Percentiles rank a stretch among this genome's conserved stretches.
Conservation (phyloP, 495 filamentous ascomycete genomes). For the Jackrogersella minutella region DNA sequence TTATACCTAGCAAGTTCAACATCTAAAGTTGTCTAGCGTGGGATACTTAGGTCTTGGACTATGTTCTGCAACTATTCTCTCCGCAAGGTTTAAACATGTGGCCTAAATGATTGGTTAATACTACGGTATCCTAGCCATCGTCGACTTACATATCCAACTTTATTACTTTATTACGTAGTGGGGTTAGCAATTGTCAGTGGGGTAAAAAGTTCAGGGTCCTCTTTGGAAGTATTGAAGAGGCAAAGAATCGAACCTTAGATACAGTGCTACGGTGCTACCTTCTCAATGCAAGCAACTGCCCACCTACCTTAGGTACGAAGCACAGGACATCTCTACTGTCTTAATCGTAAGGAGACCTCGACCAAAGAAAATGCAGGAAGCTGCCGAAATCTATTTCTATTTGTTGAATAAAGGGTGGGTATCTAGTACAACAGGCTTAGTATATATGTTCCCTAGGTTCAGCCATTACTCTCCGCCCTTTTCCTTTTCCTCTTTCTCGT, state of each 20-base stretch:
- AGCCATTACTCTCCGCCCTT: constrained; percentile 5
- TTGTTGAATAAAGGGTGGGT: background rate
- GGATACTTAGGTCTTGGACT: background rate
- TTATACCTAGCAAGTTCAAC: background rate
- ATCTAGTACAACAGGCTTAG: too few relatives aligned
- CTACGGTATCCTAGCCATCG: constrained; percentile 7
- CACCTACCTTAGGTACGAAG: background rate
- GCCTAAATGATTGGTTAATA: constrained; percentile 42
- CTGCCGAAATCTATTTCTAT: background rate
- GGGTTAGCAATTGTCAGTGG: constrained; percentile 21
- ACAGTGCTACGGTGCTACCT: constrained; percentile 23
- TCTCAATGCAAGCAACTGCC: constrained; percentile 8
- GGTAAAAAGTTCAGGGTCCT: constrained; percentile 28
- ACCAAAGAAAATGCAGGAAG: too few relatives aligned
- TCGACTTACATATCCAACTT: constrained; percentile 15
- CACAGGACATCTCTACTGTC: background rate
- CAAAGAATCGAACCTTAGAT: constrained; percentile 1
- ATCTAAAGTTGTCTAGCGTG: constrained; percentile 20
- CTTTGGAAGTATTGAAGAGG: constrained; percentile 4
- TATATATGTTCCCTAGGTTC: constrained; percentile 19
- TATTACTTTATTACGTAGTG: constrained; percentile 19
- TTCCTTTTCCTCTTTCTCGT: constrained; percentile 3
- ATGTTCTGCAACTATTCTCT: constrained; percentile 18
- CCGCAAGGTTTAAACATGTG: constrained; percentile 37
- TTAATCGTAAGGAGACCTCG: too few relatives aligned